Evolutionary conservation across 2,329 filamentous ascomycete species (phyloP).

Genomic region (Periconia digitata): DNA sequence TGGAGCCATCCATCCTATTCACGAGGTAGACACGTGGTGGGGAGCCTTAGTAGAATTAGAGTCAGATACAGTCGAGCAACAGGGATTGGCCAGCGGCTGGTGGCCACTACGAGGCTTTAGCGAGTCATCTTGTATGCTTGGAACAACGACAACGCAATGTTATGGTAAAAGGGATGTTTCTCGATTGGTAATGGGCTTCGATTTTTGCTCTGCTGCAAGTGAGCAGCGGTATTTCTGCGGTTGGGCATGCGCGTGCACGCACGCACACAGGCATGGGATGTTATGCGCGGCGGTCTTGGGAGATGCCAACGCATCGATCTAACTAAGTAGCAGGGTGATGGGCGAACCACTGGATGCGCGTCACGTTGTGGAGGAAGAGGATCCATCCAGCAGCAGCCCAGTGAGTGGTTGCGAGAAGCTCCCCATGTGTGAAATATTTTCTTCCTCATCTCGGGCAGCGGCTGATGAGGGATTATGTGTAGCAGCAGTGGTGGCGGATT

Average conservation of each 20-base stretch:
- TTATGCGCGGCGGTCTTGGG: constrained; percentile 21
- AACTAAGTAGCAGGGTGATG: constrained; percentile 10
- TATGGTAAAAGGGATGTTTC: background rate
- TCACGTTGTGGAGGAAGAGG: constrained; percentile 15
- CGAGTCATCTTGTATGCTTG: too few relatives aligned
- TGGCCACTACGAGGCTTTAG: too few relatives aligned
- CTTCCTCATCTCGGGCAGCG: constrained; percentile 1
- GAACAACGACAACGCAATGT: too few relatives aligned
- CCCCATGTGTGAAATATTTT: background rate
- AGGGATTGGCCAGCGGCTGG: too few relatives aligned
- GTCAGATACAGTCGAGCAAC: background rate
- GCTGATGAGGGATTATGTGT: constrained; percentile 4
- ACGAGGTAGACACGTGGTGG: constrained; percentile 8
- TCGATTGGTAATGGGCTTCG: too few relatives aligned
- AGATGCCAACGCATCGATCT: constrained; percentile 33
- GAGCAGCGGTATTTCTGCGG: background rate
- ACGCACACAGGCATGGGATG: background rate
- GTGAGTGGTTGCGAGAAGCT: constrained; percentile 14
- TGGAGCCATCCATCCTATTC: background rate
- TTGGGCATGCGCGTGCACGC: background rate
- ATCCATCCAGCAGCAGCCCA: constrained; percentile 14
- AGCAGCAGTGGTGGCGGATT: background rate
- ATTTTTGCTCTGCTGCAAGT: too few relatives aligned
- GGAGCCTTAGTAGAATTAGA: background rate
- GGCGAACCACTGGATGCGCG: constrained; percentile 21